Evolutionary conservation across 768 basidiomycete genomes (phyloP).

Genomic region (Leccinum sublutescens): DNA sequence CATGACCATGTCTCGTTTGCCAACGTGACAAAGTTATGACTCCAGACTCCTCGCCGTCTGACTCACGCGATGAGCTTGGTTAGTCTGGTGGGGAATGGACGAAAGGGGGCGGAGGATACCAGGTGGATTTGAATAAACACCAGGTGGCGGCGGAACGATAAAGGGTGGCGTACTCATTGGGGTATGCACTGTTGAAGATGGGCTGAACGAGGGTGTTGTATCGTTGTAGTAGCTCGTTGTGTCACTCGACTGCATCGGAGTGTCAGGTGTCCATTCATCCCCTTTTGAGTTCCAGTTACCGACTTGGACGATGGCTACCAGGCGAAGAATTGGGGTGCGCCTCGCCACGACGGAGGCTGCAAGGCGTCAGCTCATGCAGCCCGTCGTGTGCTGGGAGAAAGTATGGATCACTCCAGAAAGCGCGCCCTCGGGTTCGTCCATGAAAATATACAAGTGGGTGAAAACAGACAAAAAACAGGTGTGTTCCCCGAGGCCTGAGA

Average conservation of each 20-base stretch:
- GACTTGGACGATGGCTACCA: slow-evolving; percentile 55
- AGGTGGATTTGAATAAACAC: no score
- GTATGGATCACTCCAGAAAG: slow-evolving; percentile 63
- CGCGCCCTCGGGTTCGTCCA: slow-evolving; percentile 50
- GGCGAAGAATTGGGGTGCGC: slow-evolving; percentile 75
- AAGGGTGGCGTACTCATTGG: no score
- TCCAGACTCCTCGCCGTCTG: no score
- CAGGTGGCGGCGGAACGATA: no score
- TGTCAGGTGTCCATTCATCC: slow-evolving; percentile 20
- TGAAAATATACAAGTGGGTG: slow-evolving; percentile 76
- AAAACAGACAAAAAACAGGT: slow-evolving; percentile 80
- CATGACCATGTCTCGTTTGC: no score
- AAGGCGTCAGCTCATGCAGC: slow-evolving; percentile 83
- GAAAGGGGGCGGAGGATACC: no score
- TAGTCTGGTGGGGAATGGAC: no score
- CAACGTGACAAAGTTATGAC: no score
- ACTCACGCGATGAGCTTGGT: no score
- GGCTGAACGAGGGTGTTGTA: no score
- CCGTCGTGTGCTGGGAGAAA: slow-evolving; percentile 86
- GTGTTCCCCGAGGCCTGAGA: slow-evolving; percentile 18
- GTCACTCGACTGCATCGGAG: background rate
- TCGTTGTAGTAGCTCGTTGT: background rate
- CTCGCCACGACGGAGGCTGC: slow-evolving; percentile 77
- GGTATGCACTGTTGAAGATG: no score
- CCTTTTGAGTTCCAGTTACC: background rate